Percentiles rank a stretch among this genome's conserved stretches.
Evolutionary conservation across 2,329 filamentous ascomycete genomes (phyloP).

Genomic region (Helotiales sp.): DNA sequence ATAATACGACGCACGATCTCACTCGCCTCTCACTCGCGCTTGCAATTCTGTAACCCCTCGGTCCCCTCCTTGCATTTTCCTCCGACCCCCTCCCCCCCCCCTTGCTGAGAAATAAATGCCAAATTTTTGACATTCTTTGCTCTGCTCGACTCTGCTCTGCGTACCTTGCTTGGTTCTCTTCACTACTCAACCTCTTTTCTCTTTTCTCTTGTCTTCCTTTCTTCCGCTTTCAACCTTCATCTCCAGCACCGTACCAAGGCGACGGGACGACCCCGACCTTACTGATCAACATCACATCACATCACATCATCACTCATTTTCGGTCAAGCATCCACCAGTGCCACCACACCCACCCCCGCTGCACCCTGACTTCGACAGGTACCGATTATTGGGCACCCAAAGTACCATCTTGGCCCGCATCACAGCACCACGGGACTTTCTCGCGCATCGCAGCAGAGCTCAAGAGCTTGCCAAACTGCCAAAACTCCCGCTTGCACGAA

Average conservation of each 20-base stretch:
- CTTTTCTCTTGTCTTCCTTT: not conserved
- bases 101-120: not conserved
- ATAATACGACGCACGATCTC: not conserved
- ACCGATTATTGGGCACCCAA: slow-evolving; percentile 7
- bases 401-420: slow-evolving; percentile 8
- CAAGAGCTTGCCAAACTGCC: slow-evolving; percentile 7
- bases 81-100: not conserved
- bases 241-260: not conserved
- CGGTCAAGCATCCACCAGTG: not conserved
- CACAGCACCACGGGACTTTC: too few species aligned
- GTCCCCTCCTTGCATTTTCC: not conserved
- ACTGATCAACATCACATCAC: not conserved
- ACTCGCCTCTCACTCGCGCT: not conserved
- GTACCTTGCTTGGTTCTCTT: not conserved
- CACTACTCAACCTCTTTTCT: not conserved
- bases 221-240: not conserved
- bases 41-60: slow-evolving; percentile 7
- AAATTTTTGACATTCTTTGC: not conserved
- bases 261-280: not conserved
- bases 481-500: slow-evolving; percentile 2
- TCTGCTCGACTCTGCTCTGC: not conserved
- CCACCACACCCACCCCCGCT: slow-evolving; percentile 1
- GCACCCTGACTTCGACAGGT: slow-evolving; percentile 5
- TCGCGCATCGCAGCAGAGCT: not conserved
- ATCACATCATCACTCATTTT: not conserved